A percentile compares a stretch with the other conserved stretches of the same genome.
Evolutionary conservation across 345 rosid species (phyloP).

Genomic region (Psidium guajava): DNA sequence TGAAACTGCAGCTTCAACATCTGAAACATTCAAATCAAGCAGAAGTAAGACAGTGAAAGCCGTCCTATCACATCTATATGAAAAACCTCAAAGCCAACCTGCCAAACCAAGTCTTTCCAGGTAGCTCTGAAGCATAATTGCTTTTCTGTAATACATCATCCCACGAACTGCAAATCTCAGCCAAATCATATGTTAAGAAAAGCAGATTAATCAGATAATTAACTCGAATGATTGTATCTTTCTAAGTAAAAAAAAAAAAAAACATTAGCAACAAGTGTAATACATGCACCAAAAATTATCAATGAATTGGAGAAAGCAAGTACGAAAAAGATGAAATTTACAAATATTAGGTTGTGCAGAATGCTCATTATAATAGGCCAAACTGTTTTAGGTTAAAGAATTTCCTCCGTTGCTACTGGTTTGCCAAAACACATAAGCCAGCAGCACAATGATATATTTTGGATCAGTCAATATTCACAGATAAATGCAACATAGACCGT

Average conservation of each 20-base stretch:
- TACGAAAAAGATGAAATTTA: not conserved
- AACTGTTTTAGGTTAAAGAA: not conserved
- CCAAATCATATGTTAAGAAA: not conserved
- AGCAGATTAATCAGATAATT: not conserved
- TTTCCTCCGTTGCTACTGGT: not conserved
- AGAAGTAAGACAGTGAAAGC: not conserved
- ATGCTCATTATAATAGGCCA: not conserved
- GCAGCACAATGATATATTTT: not conserved
- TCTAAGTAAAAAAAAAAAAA: not conserved
- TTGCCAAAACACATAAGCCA: not conserved
- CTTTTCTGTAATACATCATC: slow-evolving; percentile 99
- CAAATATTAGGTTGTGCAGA: not conserved
- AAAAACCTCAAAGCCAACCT: slow-evolving; percentile 37
- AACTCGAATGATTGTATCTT: not conserved
- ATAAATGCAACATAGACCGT: not conserved
- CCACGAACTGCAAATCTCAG: slow-evolving; percentile 73
- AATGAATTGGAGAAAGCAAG: not conserved
- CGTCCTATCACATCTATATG: slow-evolving; percentile 3
- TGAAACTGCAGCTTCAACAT: slow-evolving; percentile 47
- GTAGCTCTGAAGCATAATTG: slow-evolving; percentile 87
- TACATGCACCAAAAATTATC: not conserved
- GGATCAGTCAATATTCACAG: not conserved
- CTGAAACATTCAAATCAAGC: slow-evolving; percentile 23
- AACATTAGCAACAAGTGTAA: not conserved
- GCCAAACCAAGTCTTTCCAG: slow-evolving; percentile 61